Evolutionary conservation across 176 grass and related monocot species (phyloP).

Genomic region (Elymus sibiricus): DNA sequence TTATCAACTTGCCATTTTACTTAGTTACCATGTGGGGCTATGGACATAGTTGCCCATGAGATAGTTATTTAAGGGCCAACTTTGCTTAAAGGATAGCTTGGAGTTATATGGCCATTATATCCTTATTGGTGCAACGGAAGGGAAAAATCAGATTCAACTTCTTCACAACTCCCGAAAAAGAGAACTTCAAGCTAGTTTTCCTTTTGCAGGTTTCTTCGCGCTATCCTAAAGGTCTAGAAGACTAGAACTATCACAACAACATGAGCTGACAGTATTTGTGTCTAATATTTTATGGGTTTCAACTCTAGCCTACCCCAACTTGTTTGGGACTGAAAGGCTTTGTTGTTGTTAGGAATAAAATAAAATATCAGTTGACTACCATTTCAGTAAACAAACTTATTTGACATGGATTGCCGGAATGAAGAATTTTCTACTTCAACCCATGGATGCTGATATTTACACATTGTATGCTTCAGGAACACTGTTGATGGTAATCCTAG

Average conservation of each 20-base stretch:
- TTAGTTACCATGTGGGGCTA: not conserved
- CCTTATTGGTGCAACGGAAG: not conserved
- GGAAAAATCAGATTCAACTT: not conserved
- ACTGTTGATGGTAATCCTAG: conserved; percentile 80
- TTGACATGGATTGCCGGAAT: not conserved
- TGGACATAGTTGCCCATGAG: not conserved
- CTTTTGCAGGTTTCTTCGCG: too few species aligned
- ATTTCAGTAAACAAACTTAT: conserved; percentile 23
- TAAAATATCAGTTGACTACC: not conserved
- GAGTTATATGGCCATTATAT: not conserved
- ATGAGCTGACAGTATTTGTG: not conserved
- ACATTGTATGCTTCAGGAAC: conserved; percentile 69
- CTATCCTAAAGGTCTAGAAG: not conserved
- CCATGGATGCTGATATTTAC: conserved; percentile 8
- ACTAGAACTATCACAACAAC: not conserved
- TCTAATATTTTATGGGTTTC: not conserved
- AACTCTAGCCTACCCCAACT: too few species aligned
- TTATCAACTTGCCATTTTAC: not conserved
- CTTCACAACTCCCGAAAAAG: not conserved
- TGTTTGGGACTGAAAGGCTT: too few species aligned
- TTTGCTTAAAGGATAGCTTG: not conserved
- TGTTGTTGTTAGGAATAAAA: not conserved
- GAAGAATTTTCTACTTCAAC: conserved; percentile 16
- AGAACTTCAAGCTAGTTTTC: not conserved
- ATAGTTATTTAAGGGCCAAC: not conserved